Evolutionary conservation across 1,284 basidiomycete species (phyloP), one percentile per base, ranked within the genome.

Genomic region (Apiotrichum mycotoxinovorans): DNA sequence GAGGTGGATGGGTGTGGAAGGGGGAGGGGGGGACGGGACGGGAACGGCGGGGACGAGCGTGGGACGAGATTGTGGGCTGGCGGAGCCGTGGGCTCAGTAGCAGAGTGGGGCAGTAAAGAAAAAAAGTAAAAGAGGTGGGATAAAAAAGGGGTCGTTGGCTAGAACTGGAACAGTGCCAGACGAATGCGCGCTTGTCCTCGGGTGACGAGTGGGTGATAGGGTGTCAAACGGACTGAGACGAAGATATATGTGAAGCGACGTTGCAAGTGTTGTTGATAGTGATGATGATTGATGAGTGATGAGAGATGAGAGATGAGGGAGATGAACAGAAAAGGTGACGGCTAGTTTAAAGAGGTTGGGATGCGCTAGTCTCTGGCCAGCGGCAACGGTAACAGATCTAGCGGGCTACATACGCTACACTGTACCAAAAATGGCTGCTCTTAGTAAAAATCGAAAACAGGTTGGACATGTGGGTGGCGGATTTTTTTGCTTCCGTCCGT

Each of bases 61-160:
- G 40, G 54, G 58, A 56, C 58, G 51, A 20, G 54, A 60, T 60
- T 34, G 56, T 60, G 54, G 45, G 50, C 40, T 46, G 42, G 20
- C 41, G 48, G 58, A 56, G 54, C 54, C 54, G 46, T 55, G 51
- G 45, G 58, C 58, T 60, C 58, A 38, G 52, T 42, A 41, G 26
- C n/a, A 23, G 51, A 8, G 35, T 20, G 40, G 1, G n/a, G 41
- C n/a, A 38, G 38, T 33, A 33, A 41, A 20, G 42, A 33, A 34
- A 10, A 14, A 23, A 23, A 4, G n/a, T n/a, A 15, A 14, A n/a
- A 22, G 44, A 12, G 15, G 18, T n/a, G n/a, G n/a, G n/a, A n/a
- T n/a, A n/a, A 20, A 5, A 18, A 20, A 18, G 45, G 30, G 38
- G 35, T 26, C 7, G 52, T 42, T 25, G 34, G 34, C 12, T 47